These are phyloP conservation scores for Chlamydomonas sphaeroides DNA, from an alignment of 139 green algal genomes.

Conservation along the genomic window DNA sequence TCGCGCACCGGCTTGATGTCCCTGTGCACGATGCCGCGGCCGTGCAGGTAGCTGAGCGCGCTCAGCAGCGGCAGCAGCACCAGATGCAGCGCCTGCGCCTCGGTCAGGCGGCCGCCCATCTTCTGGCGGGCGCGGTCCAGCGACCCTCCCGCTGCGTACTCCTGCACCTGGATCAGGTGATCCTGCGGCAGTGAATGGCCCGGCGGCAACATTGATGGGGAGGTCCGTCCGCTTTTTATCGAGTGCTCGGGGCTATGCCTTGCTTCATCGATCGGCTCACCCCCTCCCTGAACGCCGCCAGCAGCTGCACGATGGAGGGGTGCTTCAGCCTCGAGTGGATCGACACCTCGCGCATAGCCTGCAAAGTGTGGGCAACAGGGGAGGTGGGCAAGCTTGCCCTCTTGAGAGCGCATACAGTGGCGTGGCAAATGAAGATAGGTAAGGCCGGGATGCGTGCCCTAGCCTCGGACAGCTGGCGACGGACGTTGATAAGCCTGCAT, in stretches of 20 bases:
- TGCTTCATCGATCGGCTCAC: too few relatives aligned
- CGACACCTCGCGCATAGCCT: conserved; percentile 37
- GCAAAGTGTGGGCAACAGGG: too few relatives aligned
- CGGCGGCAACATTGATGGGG: too few relatives aligned
- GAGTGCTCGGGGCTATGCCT: too few relatives aligned
- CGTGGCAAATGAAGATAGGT: background rate
- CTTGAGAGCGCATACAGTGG: too few relatives aligned
- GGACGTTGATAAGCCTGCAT: background rate
- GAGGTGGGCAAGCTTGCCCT: too few relatives aligned
- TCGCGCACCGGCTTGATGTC: conserved; percentile 17
- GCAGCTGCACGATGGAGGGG: conserved; percentile 40
- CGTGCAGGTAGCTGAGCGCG: background rate
- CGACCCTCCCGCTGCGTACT: background rate
- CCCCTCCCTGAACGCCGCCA: conserved; percentile 40
- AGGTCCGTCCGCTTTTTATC: too few relatives aligned
- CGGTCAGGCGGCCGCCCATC: conserved; percentile 7
- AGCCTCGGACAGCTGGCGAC: background rate
- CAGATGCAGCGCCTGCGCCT: background rate
- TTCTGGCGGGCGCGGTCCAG: background rate
- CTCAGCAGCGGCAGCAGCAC: conserved; percentile 20
- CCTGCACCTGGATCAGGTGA: background rate
- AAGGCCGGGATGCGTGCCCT: background rate
- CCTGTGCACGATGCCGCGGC: background rate
- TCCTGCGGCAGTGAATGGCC: background rate
- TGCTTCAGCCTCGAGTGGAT: conserved; percentile 40